Evolutionary conservation across 768 basidiomycete genomes (phyloP).

Genomic region (Daedaleopsis sinensis): DNA sequence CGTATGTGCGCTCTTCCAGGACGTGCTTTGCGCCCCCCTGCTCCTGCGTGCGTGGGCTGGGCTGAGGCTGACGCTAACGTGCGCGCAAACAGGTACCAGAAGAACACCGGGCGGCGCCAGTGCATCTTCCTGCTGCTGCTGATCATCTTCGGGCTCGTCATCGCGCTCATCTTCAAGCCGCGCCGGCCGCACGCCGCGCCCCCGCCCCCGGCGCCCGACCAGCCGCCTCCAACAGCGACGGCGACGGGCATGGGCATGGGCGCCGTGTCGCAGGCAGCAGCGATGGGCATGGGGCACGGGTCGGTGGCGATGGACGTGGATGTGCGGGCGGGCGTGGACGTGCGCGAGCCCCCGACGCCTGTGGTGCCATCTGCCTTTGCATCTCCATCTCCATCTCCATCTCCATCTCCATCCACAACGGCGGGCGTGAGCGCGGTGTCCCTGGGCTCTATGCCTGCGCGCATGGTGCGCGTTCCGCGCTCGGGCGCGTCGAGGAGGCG

Average conservation of each 20-base stretch:
- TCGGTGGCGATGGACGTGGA: neutral
- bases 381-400: no score
- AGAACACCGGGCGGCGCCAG: slow-evolving; percentile 88
- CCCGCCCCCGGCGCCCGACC: slow-evolving; percentile 14
- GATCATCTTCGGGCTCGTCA: slow-evolving; percentile 83
- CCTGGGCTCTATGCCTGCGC: neutral
- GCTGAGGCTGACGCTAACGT: neutral
- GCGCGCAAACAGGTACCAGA: slow-evolving; percentile 71
- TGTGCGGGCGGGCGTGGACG: no score
- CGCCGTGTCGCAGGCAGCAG: slow-evolving; percentile 57
- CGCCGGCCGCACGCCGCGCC: slow-evolving; percentile 50
- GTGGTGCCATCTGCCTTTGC: no score
- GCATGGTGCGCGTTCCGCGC: neutral
- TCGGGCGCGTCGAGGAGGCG: neutral
- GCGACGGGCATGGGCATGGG: no score
- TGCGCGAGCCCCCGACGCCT: no score
- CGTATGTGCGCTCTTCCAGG: no score
- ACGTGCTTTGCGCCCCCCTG: no score
- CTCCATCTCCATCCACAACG: no score
- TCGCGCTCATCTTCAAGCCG: slow-evolving; percentile 94
- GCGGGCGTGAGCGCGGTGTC: no score
- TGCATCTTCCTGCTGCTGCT: slow-evolving; percentile 92
- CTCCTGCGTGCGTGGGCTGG: neutral
- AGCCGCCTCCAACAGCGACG: slow-evolving; percentile 53
- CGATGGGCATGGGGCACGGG: slow-evolving; percentile 23